Base-by-base conservation (phyloP, 768 basidiomycete genomes). In the Gymnopilus dilepis region DNA sequence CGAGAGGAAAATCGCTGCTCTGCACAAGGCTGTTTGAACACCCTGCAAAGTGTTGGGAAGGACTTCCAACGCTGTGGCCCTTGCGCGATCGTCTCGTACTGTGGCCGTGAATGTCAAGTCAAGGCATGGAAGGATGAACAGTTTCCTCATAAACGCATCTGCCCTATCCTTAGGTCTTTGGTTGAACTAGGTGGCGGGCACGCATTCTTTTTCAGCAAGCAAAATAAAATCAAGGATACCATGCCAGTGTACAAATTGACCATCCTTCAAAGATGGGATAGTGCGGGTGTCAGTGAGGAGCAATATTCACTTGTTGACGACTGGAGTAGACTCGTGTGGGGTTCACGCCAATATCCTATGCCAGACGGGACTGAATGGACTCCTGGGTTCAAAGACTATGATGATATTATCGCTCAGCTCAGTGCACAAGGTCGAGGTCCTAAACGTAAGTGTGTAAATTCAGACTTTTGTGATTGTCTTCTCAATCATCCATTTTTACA, bases 31-130 rank as follows among this genome's bases (percentile, higher is more conserved):
- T 62, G 61, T 31, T 50, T 51, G 2, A 53, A 58, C 19, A 41
- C 61, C 2, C 17, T 62, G 13, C 61, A 62, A 17, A 53, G 33
- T 24, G 56, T 38, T 4, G 59, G 59, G 13, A 57, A 21, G 21
- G 43, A 53, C 22, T 61, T 60, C 37, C 59, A 64, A 54, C 53
- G 56, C 17, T 64, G 63, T 34, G 54, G 34, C 17, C 59, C 56
- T n/a, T 64, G 63, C 21, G n/a, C 26, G 5, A 30, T 54, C 15
- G 59, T 60, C 8, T 60, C 55, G 13, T 65, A 65, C 31, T 65
- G 64, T 17, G 52, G 64, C n/a, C 50, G 38, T 17, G 50, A 53
- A 30, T 65, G 64, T 24, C 64, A 65, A n/a, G 26, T 24, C 6
- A 33, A 40, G 17, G 59, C 60, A 11, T 65, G 64, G 60, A 57